These are phyloP conservation scores for Anthracocystis setariae DNA, from an alignment of 1,284 basidiomycete genomes.

Conservation along the genomic window DNA sequence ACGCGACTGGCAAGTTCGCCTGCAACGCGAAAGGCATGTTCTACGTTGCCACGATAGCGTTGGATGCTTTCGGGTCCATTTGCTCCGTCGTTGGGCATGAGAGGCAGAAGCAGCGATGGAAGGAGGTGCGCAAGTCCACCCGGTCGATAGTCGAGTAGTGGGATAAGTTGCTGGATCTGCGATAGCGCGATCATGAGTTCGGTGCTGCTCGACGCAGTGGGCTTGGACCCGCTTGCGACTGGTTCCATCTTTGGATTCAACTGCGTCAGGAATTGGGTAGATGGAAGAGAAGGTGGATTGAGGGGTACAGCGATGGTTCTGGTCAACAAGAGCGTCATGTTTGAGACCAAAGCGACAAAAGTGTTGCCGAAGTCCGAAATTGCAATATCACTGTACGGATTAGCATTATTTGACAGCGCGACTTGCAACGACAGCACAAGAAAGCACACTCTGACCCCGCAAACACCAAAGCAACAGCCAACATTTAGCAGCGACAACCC, in stretches of 20 bases:
- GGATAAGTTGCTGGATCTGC: constrained; percentile 45
- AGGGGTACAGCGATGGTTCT: no score
- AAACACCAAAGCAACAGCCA: no score
- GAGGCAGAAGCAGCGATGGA: constrained; percentile 23
- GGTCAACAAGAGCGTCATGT: no score
- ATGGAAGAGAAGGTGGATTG: background rate
- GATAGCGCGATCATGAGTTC: constrained; percentile 48
- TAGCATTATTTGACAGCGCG: background rate
- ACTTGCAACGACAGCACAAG: no score
- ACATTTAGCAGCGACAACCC: no score
- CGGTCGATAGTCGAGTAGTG: constrained; percentile 42
- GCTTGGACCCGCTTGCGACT: background rate
- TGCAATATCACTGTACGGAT: background rate
- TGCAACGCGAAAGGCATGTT: constrained; percentile 41
- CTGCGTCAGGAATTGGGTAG: background rate
- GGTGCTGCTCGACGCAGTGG: constrained; percentile 23
- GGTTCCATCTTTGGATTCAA: constrained; percentile 4
- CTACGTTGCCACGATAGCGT: constrained; percentile 34
- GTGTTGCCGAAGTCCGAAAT: constrained; percentile 1
- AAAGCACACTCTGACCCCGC: no score
- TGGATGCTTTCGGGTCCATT: constrained; percentile 18
- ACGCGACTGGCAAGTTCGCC: constrained; percentile 22
- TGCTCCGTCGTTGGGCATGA: constrained; percentile 7
- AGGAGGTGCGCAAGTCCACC: constrained; percentile 35
- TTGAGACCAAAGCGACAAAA: background rate